A percentile compares a stretch with the other conserved stretches of the same genome.
phyloP scores from a whole-genome alignment of 1,139 yeast species.

The Hanseniaspora gamundiae region DNA sequence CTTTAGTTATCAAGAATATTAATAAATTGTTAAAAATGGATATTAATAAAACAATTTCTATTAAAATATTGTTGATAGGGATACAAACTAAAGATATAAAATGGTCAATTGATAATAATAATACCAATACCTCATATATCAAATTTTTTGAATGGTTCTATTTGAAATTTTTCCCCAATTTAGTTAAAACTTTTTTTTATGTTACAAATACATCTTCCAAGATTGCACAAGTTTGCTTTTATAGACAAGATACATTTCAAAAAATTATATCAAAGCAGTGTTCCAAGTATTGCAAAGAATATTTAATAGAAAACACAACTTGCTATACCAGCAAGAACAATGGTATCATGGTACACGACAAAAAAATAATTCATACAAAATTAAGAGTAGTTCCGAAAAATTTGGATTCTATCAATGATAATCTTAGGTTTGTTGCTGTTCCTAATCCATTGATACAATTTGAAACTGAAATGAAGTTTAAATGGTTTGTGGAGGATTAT shows the following conservation, averaged over 20 bases:
- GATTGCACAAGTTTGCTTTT: constrained; percentile 31
- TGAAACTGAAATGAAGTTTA: constrained; percentile 4
- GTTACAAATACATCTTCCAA: constrained; percentile 45
- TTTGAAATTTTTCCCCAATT: constrained; percentile 31
- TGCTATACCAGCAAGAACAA: constrained; percentile 16
- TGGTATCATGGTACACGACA: background rate
- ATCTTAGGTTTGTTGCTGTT: constrained; percentile 47
- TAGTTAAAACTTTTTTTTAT: constrained; percentile 51
- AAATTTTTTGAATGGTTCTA: constrained; percentile 46
- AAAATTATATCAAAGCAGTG: constrained; percentile 32
- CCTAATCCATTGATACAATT: constrained; percentile 26
- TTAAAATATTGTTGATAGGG: constrained; percentile 8
- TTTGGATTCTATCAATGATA: constrained; percentile 42
- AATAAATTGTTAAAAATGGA: constrained; percentile 31
- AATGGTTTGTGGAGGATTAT: constrained; percentile 6
- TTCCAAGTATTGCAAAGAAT: constrained; percentile 27
- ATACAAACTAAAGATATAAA: background rate
- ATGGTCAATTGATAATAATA: background rate
- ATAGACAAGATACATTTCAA: constrained; percentile 52
- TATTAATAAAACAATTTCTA: constrained; percentile 23
- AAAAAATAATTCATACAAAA: constrained; percentile 8
- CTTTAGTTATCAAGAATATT: constrained; percentile 29
- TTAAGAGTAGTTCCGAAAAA: constrained; percentile 6
- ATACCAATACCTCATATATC: background rate
- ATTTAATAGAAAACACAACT: constrained; percentile 20